Evolutionary conservation across 2,329 filamentous ascomycete species (phyloP), one percentile per base, ranked within the genome.

Genomic region (Fusarium torulosum): DNA sequence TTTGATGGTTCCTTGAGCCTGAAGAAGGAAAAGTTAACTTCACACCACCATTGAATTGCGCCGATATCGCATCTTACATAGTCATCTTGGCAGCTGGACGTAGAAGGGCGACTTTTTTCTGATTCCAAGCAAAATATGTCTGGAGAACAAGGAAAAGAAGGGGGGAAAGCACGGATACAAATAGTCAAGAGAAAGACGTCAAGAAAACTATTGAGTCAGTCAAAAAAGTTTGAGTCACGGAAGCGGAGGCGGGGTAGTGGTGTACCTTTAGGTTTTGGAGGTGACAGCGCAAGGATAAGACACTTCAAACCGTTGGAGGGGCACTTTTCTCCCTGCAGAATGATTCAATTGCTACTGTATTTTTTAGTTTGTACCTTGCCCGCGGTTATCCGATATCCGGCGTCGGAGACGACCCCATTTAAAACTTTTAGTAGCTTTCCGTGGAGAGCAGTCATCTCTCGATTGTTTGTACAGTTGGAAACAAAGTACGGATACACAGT

Each of bases 1-100:
- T 84, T 90, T 72, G 86, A 93, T 40, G 91, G 91, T 72, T 93
- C 89, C 74, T 90, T 87, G 78, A 94, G 90, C 90, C 87, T 89
- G 44, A 7, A 9, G 21, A 51, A 7, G 9, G 41, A 17, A 56
- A 55, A 56, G 59, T 63, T 25, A 63, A 6, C 14, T 38, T 27
- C 35, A 42, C 37, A 33, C 23, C 35, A 44, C 42, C 31, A 21
- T 38, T 43, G 21, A 19, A 35, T 35, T 4, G 21, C 35, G 57
- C 59, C 58, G 58, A 63, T 43, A 31, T 63, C 50, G 59, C 59
- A 57, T 42, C 59, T 20, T 25, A 63, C 59, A 63, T 63, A 23
- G 59, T 63, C 59, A 63, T 63, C 15, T 63, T 63, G 43, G 31
- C 59, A 15, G 38, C 25, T 5, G n/a, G n/a, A 27, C 11, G 13